Evolutionary conservation across 176 grass and related monocot species (phyloP).

Genomic region (Ensete ventricosum): DNA sequence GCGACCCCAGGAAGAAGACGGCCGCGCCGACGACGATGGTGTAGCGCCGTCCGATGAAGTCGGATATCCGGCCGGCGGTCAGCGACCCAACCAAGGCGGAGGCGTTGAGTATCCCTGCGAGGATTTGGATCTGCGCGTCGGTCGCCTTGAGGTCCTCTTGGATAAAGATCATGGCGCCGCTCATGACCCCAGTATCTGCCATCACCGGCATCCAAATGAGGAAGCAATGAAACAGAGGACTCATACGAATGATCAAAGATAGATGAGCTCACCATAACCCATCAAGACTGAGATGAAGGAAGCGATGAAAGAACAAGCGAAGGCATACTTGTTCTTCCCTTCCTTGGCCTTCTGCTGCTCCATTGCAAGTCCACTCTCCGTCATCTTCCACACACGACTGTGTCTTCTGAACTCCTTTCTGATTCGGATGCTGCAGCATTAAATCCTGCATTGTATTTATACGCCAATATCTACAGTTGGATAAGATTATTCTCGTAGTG

Average conservation of each 20-base stretch:
- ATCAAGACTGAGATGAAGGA: constrained; percentile 8
- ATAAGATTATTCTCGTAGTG: too few species aligned
- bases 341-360: neutral
- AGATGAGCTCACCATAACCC: constrained; percentile 1
- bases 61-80: constrained; percentile 5
- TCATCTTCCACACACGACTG: too few species aligned
- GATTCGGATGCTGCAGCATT: too few species aligned
- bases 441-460: too few species aligned
- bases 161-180: neutral
- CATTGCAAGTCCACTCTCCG: too few species aligned
- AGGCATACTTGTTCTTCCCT: neutral
- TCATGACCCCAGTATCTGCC: neutral
- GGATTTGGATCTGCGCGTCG: neutral
- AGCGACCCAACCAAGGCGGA: neutral
- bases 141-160: neutral
- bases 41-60: constrained; percentile 8
- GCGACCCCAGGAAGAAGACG: constrained; percentile 13
- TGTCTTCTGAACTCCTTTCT: too few species aligned
- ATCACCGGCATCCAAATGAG: neutral
- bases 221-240: neutral
- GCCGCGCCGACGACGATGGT: constrained; percentile 3
- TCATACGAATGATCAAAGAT: neutral
- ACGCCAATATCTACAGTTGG: too few species aligned
- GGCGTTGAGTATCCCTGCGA: neutral
- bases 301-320: neutral